Conservation (phyloP, 23 red algal species). For the Chondrus crispus region DNA sequence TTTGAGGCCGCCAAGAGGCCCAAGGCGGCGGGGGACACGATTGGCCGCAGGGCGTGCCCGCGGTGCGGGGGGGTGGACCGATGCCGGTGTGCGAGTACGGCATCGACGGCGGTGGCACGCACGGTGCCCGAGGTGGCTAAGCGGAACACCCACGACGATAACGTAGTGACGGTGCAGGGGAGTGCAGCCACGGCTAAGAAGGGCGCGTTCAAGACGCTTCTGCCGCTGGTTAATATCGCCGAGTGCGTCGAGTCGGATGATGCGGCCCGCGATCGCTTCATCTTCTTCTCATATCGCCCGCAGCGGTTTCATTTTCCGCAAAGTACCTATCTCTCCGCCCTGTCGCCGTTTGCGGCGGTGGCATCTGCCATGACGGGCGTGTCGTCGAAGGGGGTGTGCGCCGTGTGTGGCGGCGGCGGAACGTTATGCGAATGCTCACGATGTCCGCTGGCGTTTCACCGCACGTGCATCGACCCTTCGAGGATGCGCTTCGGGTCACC, state of each 20-base stretch:
- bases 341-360: constrained; percentile 40
- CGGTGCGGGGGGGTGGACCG: not conserved
- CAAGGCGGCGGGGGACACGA: not conserved
- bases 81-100: not conserved
- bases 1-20: not conserved
- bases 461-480: constrained; percentile 7
- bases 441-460: constrained; percentile 43
- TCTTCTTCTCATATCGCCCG: constrained; percentile 47
- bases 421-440: not conserved
- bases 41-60: not conserved
- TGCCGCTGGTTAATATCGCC: constrained; percentile 13
- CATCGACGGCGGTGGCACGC: not conserved
- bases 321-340: constrained; percentile 25
- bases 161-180: not conserved
- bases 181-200: not conserved
- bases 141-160: not conserved
- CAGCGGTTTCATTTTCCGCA: constrained; percentile 27
- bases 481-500: not conserved
- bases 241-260: not conserved
- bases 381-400: constrained; percentile 10
- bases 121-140: not conserved
- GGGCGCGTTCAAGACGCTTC: not conserved
- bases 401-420: constrained; percentile 39
- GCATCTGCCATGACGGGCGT: constrained; percentile 1
- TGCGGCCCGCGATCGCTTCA: constrained; percentile 34